These are phyloP conservation scores for Diplodia intermedia DNA, from an alignment of 2,329 filamentous ascomycete genomes.

Conservation along the genomic window DNA sequence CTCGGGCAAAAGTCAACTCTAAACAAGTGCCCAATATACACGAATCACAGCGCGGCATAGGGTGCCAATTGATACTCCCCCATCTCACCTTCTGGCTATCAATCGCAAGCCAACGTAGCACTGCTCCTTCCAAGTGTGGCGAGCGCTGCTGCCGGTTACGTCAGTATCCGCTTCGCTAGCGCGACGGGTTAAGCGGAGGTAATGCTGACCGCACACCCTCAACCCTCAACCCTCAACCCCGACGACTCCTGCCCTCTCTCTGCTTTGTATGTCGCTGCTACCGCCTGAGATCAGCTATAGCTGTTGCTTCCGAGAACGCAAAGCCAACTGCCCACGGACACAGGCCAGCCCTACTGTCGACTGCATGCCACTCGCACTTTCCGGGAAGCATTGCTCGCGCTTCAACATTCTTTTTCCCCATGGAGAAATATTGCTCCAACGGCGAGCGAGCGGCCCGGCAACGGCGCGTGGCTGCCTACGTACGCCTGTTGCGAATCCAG, in stretches of 20 bases:
- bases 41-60: not conserved
- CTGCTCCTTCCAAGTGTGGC: not conserved
- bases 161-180: not conserved
- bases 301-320: too few relatives aligned
- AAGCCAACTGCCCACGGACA: too few relatives aligned
- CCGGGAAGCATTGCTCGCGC: not conserved
- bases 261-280: too few relatives aligned
- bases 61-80: too few relatives aligned
- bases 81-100: not conserved
- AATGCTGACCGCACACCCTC: not conserved
- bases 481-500: slow-evolving; percentile 11
- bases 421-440: slow-evolving; percentile 1
- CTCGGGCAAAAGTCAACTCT: not conserved
- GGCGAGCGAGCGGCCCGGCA: not conserved
- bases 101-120: not conserved
- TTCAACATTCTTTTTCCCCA: too few relatives aligned
- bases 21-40: not conserved
- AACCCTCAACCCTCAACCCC: too few relatives aligned
- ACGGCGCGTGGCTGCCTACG: slow-evolving; percentile 13
- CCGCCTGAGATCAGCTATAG: too few relatives aligned
- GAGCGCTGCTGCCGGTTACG: not conserved
- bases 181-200: not conserved
- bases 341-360: too few relatives aligned
- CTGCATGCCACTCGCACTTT: not conserved
- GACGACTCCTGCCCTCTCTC: too few relatives aligned